Percentiles rank a stretch among this genome's conserved stretches.
Evolutionary conservation across 148 eudicot species (phyloP).

Genomic region (Rhododendron ovatum): DNA sequence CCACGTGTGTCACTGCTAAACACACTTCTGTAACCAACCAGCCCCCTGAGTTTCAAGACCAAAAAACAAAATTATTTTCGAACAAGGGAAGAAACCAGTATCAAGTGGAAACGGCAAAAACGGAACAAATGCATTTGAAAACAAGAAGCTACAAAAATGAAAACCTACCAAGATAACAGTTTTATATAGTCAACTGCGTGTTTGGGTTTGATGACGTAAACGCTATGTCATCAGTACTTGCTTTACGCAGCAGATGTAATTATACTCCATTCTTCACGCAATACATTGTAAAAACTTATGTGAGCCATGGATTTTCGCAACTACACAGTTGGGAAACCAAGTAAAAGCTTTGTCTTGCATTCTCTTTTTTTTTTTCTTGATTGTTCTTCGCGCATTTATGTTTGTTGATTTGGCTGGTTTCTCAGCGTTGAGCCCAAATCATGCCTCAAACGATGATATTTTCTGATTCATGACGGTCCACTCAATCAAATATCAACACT

Average conservation of each 20-base stretch:
- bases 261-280: not conserved
- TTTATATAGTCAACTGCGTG: not conserved
- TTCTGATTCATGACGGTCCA: not conserved
- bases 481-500: not conserved
- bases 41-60: constrained; percentile 63
- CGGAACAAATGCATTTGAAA: not conserved
- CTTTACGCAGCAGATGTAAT: not conserved
- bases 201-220: no score
- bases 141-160: not conserved
- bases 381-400: not conserved
- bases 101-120: constrained; percentile 4
- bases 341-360: not conserved
- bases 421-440: not conserved
- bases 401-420: not conserved
- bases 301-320: not conserved
- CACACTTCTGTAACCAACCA: constrained; percentile 98
- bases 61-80: not conserved
- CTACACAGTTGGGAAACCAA: not conserved
- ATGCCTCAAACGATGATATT: not conserved
- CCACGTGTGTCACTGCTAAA: constrained; percentile 96
- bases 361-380: no score
- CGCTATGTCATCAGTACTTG: not conserved
- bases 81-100: not conserved
- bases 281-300: no score
- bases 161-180: not conserved